These are phyloP conservation scores for Solanum ahanhuiri DNA, from an alignment of 257 asterid species.

Conservation along the genomic window DNA sequence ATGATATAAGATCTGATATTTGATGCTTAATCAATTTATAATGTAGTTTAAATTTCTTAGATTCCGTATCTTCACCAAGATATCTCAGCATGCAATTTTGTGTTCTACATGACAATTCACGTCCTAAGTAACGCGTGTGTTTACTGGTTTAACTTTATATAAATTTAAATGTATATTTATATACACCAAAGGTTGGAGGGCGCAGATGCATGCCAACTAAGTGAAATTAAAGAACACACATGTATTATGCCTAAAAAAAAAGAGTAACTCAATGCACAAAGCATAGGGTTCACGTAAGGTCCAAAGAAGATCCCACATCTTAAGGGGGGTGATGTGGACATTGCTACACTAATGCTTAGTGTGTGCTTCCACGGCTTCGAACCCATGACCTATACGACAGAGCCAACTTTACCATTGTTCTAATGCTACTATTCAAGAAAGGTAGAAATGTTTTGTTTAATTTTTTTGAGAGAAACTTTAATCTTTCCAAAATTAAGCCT, in stretches of 20 bases:
- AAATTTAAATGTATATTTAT: too few species aligned
- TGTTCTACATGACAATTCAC: too few species aligned
- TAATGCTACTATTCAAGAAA: neutral
- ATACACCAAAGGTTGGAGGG: too few species aligned
- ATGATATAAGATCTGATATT: neutral
- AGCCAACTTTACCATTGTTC: neutral
- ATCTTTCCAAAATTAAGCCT: neutral
- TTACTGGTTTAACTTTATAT: too few species aligned
- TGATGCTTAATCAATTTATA: neutral
- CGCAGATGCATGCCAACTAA: too few species aligned
- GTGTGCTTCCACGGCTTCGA: neutral
- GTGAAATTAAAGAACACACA: neutral
- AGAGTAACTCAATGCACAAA: neutral
- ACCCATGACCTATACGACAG: fast-evolving
- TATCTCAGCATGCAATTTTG: neutral
- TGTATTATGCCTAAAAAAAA: neutral
- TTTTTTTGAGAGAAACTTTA: neutral
- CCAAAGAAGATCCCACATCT: neutral
- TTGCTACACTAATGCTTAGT: neutral
- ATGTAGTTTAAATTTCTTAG: neutral
- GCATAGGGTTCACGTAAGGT: neutral
- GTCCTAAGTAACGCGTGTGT: neutral
- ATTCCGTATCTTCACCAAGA: neutral
- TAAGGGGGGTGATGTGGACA: neutral
- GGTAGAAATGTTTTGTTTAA: neutral